Evolutionary conservation across 257 asterid species (phyloP), one percentile per base, ranked within the genome.

Genomic region (Solanum rostratum): DNA sequence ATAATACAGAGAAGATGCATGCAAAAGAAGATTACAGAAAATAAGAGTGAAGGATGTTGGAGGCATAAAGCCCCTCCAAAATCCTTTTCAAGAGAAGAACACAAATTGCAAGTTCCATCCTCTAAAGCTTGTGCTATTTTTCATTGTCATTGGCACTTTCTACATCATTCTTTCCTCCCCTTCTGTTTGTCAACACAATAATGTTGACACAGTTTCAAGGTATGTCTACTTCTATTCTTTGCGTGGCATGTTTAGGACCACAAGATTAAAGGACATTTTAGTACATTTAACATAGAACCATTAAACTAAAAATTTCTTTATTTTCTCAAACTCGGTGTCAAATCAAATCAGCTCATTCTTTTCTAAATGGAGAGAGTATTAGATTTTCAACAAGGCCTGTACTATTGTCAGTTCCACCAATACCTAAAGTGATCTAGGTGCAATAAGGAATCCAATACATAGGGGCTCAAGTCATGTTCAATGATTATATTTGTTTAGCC

Each of bases 131-230:
- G 83, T 95, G 66, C 87, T 94, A 8, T 20, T 86, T 19, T 2
- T 90, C 85, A 83, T 94, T 66, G 85, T 91, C 0, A 59, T 92
- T 1, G 90, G 65, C 63, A 84, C 95, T 10, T 87, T 94, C 37
- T 5, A 89, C 30, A 84, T 87, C 29, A 15, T 95, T 85, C 87
- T 92, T 60, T 88, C 93, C 7, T 91, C 93, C 84, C 96, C 90
- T 27, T 57, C 92, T 11, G 80, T 88, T 7, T 95, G 97, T 65
- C 94, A 74, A 10, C 88, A 84, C 4, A 89, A 85, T 81, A 81
- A 80, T 13, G 43, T 86, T 33, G 52, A 63, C 29, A 76, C 86
- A 37, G 85, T 91, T 78, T 86, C 98, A 18, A 82, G 91, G 98
- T 93, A 89, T 53, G 87, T 27, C 43, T 55, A 20, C 37, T 54